A percentile compares a stretch with the other conserved stretches of the same genome.
These are phyloP conservation scores for Helicostylum pulchrum DNA, from an alignment of 192 early-diverging fungal species.

Conservation along the genomic window DNA sequence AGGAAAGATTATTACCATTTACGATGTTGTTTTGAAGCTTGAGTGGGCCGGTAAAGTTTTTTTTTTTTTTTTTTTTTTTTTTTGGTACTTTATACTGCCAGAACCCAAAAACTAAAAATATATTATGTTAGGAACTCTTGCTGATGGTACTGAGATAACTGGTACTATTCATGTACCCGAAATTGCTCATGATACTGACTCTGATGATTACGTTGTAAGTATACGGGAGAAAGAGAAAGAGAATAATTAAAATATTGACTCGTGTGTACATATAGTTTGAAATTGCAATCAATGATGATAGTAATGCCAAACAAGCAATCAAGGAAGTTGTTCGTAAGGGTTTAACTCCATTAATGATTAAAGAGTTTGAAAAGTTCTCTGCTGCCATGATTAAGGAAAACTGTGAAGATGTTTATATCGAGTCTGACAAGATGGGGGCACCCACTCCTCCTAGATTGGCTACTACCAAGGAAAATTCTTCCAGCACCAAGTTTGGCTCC, in stretches of 20 bases:
- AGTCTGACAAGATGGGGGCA: slow-evolving; percentile 43
- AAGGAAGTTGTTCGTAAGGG: slow-evolving; percentile 62
- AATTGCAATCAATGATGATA: slow-evolving; percentile 9
- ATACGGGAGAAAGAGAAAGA: not conserved
- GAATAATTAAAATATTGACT: not conserved
- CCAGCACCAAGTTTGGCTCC: slow-evolving; percentile 3
- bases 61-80: not conserved
- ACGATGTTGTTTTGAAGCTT: slow-evolving; percentile 77
- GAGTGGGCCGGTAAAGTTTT: slow-evolving; percentile 58
- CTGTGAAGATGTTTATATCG: slow-evolving; percentile 80
- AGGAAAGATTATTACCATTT: slow-evolving; percentile 93
- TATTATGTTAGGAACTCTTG: slow-evolving; percentile 38
- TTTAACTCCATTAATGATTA: slow-evolving; percentile 57
- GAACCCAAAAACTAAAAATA: too few relatives aligned
- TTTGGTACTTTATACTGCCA: not conserved
- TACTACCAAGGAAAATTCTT: slow-evolving; percentile 18
- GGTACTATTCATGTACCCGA: slow-evolving; percentile 88
- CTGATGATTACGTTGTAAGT: slow-evolving; percentile 75
- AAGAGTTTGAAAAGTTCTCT: slow-evolving; percentile 62
- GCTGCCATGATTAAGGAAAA: slow-evolving; percentile 59
- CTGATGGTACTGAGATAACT: slow-evolving; percentile 57
- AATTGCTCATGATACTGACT: slow-evolving; percentile 85
- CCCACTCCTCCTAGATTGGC: slow-evolving; percentile 36
- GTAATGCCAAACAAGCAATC: slow-evolving; percentile 35
- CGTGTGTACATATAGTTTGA: not conserved